Evolutionary conservation across 176 grass and related monocot species (phyloP), one percentile per base, ranked within the genome.

Genomic region (Eragrostis curvula): DNA sequence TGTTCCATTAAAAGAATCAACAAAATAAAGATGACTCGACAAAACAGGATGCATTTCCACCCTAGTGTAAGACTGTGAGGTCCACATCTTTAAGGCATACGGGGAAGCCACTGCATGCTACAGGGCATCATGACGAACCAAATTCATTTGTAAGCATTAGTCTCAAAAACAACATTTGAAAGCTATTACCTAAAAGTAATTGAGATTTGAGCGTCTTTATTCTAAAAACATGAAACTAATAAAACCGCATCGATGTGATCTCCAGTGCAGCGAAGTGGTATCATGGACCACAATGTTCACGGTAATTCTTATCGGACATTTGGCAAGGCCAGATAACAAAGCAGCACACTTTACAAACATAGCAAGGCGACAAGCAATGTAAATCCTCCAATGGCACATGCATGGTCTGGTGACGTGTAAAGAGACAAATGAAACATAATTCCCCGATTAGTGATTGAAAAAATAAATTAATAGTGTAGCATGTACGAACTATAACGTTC

Each of bases 21-120:
- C 57, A 39, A 40, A 52, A 85, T 45, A 75, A 76, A 70, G 65
- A 81, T 24, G 45, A 70, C 13, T 17, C 8, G 77, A n/a, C 24
- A 62, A 81, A 75, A 65, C 71, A 70, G 23, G 53, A 85, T 23
- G 46, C 27, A 76, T 77, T 74, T 84, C 36, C 25, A 55, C 25
- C 45, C 36, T 47, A 46, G 10, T 47, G 24, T 27, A 85, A 81
- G 39, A 55, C 3, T 40, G 17, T 27, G 80, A 77, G 55, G 64
- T 57, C 65, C 71, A 74, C 62, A 30, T 47, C 52, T 63, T 77
- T 47, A 56, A 46, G 79, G 71, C 18, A 52, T 24, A 40, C 36
- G 39, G 5, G 58, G 57, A 71, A 81, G n/a, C 73, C 16, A 72
- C 45, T 50, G 46, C 42, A 85, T 81, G 71, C 56, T 81, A 56